Evolutionary conservation across 1,284 basidiomycete genomes (phyloP).

Genomic region (Cryptococcus sp.): DNA sequence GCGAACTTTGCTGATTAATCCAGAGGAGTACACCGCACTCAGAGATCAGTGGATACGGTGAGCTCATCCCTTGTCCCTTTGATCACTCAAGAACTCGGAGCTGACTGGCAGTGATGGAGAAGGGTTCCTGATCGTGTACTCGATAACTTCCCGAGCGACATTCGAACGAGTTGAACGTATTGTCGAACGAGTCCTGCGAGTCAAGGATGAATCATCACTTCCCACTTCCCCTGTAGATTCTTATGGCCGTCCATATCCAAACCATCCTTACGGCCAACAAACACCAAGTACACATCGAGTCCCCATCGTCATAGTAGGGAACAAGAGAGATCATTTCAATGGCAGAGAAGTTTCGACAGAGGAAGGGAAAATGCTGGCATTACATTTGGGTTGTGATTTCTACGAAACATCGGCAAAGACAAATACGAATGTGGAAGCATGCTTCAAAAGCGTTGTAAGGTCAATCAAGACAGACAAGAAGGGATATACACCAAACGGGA

Average conservation of each 20-base stretch:
- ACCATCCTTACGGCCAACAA: constrained; percentile 1
- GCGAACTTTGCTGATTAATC: constrained; percentile 3
- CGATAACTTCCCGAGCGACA: constrained; percentile 88
- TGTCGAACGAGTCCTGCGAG: constrained; percentile 87
- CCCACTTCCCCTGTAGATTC: constrained; percentile 6
- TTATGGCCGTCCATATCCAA: not conserved
- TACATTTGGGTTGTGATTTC: constrained; percentile 86
- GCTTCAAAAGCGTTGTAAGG: constrained; percentile 87
- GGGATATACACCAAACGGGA: constrained; percentile 8
- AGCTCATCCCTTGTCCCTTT: constrained; percentile 40
- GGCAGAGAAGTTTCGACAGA: constrained; percentile 82
- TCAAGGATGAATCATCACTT: constrained; percentile 76
- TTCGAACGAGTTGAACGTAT: constrained; percentile 94
- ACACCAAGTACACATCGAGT: constrained; percentile 14
- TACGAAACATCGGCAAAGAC: constrained; percentile 96
- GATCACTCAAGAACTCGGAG: not conserved
- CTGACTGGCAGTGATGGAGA: constrained; percentile 75
- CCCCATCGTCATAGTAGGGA: constrained; percentile 74
- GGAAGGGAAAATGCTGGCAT: constrained; percentile 81
- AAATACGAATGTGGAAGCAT: constrained; percentile 87
- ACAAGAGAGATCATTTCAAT: constrained; percentile 74
- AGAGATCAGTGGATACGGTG: constrained; percentile 98
- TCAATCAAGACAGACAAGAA: constrained; percentile 56
- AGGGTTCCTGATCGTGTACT: constrained; percentile 98
- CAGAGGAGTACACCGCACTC: constrained; percentile 94